Evolutionary conservation across 768 basidiomycete genomes (phyloP).

Genomic region (Rhizopogon salebrosus): DNA sequence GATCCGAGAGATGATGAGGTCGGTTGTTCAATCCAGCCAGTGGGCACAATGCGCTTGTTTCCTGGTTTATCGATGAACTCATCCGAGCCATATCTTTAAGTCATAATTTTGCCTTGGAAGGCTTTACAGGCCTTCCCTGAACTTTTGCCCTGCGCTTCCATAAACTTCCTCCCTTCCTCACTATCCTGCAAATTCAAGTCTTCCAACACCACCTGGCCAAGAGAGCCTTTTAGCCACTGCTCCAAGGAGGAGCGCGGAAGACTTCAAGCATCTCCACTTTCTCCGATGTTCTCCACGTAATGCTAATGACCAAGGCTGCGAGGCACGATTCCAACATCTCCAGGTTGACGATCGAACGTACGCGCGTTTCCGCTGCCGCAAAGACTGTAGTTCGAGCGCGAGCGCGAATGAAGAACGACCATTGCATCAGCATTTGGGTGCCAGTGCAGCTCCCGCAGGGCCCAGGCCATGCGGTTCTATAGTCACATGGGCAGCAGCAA

Average conservation of each 20-base stretch:
- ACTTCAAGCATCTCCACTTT: conserved; percentile 1
- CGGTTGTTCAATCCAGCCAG: conserved; percentile 43
- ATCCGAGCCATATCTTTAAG: too few relatives aligned
- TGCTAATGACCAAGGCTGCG: conserved; percentile 1
- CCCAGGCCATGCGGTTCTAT: conserved; percentile 40
- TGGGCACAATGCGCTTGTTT: conserved; percentile 20
- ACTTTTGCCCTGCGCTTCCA: background rate
- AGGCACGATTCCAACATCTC: conserved; percentile 6
- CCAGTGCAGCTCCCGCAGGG: conserved; percentile 40
- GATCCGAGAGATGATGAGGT: conserved; percentile 30
- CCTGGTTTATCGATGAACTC: too few relatives aligned
- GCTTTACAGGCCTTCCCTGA: background rate
- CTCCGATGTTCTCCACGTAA: conserved; percentile 1
- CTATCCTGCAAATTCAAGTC: background rate
- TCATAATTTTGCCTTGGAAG: background rate
- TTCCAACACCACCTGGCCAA: background rate
- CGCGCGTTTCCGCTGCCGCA: conserved; percentile 28
- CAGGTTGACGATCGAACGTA: conserved; percentile 34
- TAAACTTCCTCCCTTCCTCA: conserved; percentile 1
- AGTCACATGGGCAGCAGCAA: conserved; percentile 46
- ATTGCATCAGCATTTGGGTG: conserved; percentile 36
- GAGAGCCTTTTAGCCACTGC: background rate
- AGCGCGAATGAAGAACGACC: conserved; percentile 27
- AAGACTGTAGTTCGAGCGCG: conserved; percentile 31
- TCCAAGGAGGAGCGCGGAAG: background rate